Evolutionary conservation across 129 eudicot genomes (phyloP).

Genomic region (Helianthus tuberosus): DNA sequence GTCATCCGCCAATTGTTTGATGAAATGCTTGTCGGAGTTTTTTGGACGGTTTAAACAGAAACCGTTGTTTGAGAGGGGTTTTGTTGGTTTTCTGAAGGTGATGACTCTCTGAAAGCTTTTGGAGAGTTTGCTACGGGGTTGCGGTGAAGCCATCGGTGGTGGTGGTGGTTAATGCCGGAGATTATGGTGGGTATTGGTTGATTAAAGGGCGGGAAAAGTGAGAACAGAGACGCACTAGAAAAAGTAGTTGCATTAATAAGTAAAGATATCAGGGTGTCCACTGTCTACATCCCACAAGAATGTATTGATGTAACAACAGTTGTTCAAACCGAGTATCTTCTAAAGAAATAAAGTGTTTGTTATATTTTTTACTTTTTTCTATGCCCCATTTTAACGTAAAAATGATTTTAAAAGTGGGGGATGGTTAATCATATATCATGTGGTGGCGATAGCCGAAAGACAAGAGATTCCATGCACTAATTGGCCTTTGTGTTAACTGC

Average conservation of each 20-base stretch:
- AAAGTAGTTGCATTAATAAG: slow-evolving; percentile 26
- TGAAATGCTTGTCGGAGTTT: slow-evolving; percentile 35
- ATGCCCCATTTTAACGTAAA: too few relatives aligned
- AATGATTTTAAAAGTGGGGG: too few relatives aligned
- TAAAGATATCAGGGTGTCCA: neutral
- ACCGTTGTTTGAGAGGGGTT: slow-evolving; percentile 43
- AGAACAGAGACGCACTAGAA: neutral
- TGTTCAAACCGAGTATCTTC: neutral
- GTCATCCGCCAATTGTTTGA: slow-evolving; percentile 38
- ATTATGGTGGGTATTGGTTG: slow-evolving; percentile 14
- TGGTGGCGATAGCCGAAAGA: too few relatives aligned
- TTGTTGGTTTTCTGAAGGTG: slow-evolving; percentile 32
- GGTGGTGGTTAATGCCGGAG: slow-evolving; percentile 23
- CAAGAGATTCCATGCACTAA: too few relatives aligned
- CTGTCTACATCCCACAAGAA: neutral
- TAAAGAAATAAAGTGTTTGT: neutral
- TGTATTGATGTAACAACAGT: neutral
- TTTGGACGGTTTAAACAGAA: slow-evolving; percentile 53
- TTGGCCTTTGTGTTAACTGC: too few relatives aligned
- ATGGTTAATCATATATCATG: too few relatives aligned
- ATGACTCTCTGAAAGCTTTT: slow-evolving; percentile 47
- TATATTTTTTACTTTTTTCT: too few relatives aligned
- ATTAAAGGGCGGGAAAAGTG: slow-evolving; percentile 36
- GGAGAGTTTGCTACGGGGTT: slow-evolving; percentile 51
- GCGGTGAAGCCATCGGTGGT: slow-evolving; percentile 29